Base-by-base conservation (phyloP, 208 protist species). In the Chromosphaera perkinsii region DNA sequence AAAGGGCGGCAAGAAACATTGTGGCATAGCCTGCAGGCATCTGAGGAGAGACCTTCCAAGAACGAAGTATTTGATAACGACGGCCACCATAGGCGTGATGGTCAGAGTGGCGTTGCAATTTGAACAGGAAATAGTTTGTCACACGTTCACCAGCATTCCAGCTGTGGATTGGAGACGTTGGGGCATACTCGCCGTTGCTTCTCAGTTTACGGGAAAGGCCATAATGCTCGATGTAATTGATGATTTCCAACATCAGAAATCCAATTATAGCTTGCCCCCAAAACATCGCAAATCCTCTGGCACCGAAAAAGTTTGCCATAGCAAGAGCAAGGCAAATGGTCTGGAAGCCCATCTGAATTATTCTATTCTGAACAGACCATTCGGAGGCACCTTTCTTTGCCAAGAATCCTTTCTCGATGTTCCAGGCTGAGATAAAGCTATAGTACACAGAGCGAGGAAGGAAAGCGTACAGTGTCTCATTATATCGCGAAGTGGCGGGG, bases 201-300 rank as follows among this genome's bases (percentile, higher is more conserved):
- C 10, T 49, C 12, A 32, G 33, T 33, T 70, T 61, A 36, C 72
- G 58, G 4, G 9, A 29, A 4, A 76, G 48, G 4, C 72, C 72
- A 49, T 76, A 76, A 36, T 76, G 72, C n/a, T 76, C 72, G 3
- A 75, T 51, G 36, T 76, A 76, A 36, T 76, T 76, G 5, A 76
- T 32, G 31, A 51, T 17, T 35, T 76, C 72, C n/a, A 76, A 33
- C 32, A 76, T 33, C 12, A 20, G 31, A 24, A 76, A 70, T 0
- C 56, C 67, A 0, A 76, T n/a, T 5, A 76, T 14, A 1, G 27
- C 10, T 12, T 75, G 67, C 3, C 42, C 0, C 1, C 31, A 9
- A 31, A 60, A 76, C 0, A 75, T 59, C 14, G 3, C 59, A 2
- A 12, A 1, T 45, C 2, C n/a, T 9, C 31, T 29, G n/a, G 72